Conservation (phyloP, 2,329 filamentous ascomycete species). For the Pseudogymnoascus sp. region DNA sequence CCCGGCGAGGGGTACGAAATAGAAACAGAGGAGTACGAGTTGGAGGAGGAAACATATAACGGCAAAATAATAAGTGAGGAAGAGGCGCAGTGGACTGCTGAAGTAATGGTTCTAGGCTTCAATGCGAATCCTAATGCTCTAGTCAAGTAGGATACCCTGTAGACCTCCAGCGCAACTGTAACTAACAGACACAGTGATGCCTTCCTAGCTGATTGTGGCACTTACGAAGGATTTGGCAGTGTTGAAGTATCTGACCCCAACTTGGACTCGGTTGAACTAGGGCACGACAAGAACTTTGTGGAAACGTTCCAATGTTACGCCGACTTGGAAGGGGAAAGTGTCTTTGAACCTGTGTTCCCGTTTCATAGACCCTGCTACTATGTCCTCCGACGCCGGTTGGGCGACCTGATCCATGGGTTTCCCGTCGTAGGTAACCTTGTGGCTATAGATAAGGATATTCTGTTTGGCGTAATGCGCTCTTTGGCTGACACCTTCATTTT, state of each 20-base stretch:
- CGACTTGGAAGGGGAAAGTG: background rate
- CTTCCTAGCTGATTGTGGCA: background rate
- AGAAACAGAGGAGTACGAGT: too few relatives aligned
- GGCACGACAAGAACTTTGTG: background rate
- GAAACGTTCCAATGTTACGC: background rate
- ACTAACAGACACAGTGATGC: background rate
- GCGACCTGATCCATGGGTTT: background rate
- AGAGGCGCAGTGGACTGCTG: background rate
- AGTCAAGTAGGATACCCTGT: background rate
- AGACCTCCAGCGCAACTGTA: background rate
- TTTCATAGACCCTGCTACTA: background rate
- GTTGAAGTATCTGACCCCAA: background rate
- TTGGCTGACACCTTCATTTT: background rate
- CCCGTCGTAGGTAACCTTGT: background rate
- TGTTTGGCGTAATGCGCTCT: background rate
- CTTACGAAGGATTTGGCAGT: background rate
- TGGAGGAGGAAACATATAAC: background rate
- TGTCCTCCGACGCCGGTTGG: background rate
- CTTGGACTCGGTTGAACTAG: background rate
- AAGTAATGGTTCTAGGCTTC: background rate
- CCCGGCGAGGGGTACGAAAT: too few relatives aligned
- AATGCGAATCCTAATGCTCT: background rate
- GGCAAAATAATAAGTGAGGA: background rate
- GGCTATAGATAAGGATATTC: background rate
- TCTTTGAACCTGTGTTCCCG: background rate